Conservation (phyloP, 441 rosid species). For the Syzygium malaccense region DNA sequence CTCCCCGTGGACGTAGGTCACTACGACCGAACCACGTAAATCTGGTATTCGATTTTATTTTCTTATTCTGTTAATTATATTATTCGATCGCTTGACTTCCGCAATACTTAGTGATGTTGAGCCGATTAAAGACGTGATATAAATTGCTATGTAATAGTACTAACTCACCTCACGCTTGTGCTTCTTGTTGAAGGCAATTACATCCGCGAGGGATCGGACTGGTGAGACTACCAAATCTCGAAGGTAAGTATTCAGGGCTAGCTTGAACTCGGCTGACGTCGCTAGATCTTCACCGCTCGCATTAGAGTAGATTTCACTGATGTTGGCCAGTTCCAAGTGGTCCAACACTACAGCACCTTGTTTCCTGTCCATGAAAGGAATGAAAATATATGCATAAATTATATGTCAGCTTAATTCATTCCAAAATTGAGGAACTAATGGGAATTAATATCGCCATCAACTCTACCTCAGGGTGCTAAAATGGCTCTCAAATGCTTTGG, state of each 20-base stretch:
- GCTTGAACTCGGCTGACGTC: conserved; percentile 13
- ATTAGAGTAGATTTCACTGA: background rate
- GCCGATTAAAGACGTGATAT: background rate
- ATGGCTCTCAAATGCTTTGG: conserved; percentile 1
- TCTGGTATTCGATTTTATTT: too few species aligned
- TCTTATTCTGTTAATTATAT: too few species aligned
- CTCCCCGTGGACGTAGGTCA: too few species aligned
- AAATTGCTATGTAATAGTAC: background rate
- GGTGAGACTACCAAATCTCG: conserved; percentile 21
- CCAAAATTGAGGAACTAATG: background rate
- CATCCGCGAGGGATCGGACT: conserved; percentile 28
- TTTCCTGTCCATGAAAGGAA: background rate
- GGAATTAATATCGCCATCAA: background rate
- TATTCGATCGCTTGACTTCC: too few species aligned
- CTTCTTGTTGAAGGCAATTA: conserved; percentile 30
- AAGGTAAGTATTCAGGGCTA: conserved; percentile 30
- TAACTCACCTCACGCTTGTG: conserved; percentile 13
- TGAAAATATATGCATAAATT: background rate
- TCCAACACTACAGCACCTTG: conserved; percentile 10
- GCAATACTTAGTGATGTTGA: background rate
- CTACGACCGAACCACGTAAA: too few species aligned
- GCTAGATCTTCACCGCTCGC: background rate
- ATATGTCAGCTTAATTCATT: too few species aligned
- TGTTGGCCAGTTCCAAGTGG: background rate
- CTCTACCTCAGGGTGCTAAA: conserved; percentile 6